Percentiles rank a stretch among this genome's conserved stretches.
Evolutionary conservation across 192 early-diverging fungal species (phyloP).

Genomic region (Coemansia sp.): DNA sequence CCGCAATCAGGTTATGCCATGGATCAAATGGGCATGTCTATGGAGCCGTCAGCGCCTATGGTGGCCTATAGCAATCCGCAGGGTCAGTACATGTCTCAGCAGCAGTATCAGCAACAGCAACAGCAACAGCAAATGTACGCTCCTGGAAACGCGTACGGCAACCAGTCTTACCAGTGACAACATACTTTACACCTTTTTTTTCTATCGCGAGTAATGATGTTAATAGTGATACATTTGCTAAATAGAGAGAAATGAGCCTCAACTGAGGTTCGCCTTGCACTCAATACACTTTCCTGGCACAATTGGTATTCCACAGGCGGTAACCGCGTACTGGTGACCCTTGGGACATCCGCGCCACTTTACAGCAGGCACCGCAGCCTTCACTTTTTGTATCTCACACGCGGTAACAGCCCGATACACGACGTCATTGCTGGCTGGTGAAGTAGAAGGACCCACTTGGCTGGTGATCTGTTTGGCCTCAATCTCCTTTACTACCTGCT

Average conservation of each 20-base stretch:
- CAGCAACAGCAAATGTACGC: conserved; percentile 40
- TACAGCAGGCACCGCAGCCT: conserved; percentile 27
- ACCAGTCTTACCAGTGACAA: conserved; percentile 20
- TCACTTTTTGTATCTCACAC: conserved; percentile 26
- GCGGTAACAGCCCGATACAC: conserved; percentile 27
- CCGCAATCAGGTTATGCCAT: conserved; percentile 9
- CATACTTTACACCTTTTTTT: neutral
- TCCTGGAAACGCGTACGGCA: conserved; percentile 35
- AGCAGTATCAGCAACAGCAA: conserved; percentile 20
- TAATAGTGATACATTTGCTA: neutral
- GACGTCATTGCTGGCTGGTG: neutral
- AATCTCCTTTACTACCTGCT: conserved; percentile 1
- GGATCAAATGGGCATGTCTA: conserved; percentile 15
- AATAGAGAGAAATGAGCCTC: neutral
- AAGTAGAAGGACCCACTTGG: neutral
- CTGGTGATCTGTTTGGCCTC: neutral
- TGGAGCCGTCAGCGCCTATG: conserved; percentile 33
- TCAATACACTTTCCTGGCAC: conserved; percentile 23
- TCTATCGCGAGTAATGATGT: conserved; percentile 1
- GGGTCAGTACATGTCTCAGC: conserved; percentile 15
- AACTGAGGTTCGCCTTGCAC: neutral
- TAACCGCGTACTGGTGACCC: conserved; percentile 39
- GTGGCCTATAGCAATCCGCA: conserved; percentile 15
- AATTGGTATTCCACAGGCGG: conserved; percentile 34
- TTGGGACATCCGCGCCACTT: conserved; percentile 26